Evolutionary conservation across 805 yeast genomes (phyloP).

Genomic region (Candida nanaspora): DNA sequence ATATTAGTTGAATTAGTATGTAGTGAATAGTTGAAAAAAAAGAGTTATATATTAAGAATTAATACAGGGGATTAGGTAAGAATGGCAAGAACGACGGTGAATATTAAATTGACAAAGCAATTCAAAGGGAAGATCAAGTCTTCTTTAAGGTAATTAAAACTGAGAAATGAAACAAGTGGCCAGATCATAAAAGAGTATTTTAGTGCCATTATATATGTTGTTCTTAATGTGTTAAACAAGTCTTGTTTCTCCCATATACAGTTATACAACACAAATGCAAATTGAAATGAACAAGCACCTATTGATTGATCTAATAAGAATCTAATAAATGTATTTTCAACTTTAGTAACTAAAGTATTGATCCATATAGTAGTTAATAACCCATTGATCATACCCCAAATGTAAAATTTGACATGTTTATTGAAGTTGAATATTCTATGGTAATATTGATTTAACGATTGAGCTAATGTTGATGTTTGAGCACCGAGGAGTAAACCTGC

Average conservation of each 20-base stretch:
- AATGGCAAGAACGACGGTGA: conserved; percentile 46
- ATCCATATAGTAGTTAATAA: conserved; percentile 48
- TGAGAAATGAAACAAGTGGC: conserved; percentile 48
- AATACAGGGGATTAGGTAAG: conserved; percentile 9
- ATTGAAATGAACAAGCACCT: conserved; percentile 50
- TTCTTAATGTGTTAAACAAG: conserved; percentile 22
- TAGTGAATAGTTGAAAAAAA: too few relatives aligned
- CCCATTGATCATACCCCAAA: conserved; percentile 61
- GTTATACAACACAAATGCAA: conserved; percentile 39
- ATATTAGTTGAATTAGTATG: neutral
- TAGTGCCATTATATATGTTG: conserved; percentile 39
- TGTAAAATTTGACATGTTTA: conserved; percentile 37
- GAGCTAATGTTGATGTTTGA: conserved; percentile 22
- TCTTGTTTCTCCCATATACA: conserved; percentile 49
- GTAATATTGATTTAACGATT: conserved; percentile 21
- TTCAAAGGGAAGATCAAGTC: conserved; percentile 51
- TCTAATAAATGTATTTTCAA: conserved; percentile 30
- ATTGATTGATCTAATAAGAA: conserved; percentile 46
- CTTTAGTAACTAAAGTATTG: conserved; percentile 30
- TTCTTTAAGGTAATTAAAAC: conserved; percentile 42
- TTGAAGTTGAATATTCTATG: conserved; percentile 13
- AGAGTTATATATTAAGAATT: too few relatives aligned
- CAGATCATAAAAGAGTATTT: conserved; percentile 49
- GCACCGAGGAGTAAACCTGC: conserved; percentile 21
- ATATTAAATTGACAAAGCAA: conserved; percentile 47